These are phyloP conservation scores for Poa annua DNA, from an alignment of 176 grass and related monocot genomes.

Conservation along the genomic window DNA sequence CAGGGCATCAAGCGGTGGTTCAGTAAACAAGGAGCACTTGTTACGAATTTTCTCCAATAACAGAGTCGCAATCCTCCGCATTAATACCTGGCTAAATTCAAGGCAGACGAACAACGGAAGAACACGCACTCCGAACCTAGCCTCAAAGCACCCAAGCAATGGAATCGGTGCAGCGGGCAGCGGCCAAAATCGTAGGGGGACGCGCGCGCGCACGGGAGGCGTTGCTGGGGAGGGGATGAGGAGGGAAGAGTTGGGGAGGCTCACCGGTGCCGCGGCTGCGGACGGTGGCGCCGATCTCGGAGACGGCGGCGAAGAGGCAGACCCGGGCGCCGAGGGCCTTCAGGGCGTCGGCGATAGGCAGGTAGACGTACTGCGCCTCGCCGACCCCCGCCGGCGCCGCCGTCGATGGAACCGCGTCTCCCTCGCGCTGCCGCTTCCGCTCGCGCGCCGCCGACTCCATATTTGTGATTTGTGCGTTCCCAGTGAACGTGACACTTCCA, in stretches of 20 bases:
- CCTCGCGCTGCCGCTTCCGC: conserved; percentile 41
- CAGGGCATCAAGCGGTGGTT: not conserved
- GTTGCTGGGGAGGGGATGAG: not conserved
- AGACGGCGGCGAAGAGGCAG: conserved; percentile 47
- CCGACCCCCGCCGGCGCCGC: not conserved
- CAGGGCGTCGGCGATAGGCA: conserved; percentile 49
- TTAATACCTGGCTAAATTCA: not conserved
- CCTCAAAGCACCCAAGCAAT: not conserved
- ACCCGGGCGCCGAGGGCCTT: conserved; percentile 41
- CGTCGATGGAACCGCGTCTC: conserved; percentile 11
- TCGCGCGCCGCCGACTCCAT: conserved; percentile 4
- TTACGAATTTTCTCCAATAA: not conserved
- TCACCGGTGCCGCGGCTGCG: conserved; percentile 61
- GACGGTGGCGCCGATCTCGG: conserved; percentile 45
- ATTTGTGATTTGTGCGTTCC: not conserved
- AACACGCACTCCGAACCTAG: not conserved
- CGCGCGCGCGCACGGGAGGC: no score
- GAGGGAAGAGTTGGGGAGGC: not conserved
- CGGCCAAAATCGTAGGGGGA: conserved; percentile 11
- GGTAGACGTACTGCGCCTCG: conserved; percentile 43
- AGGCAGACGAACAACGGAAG: not conserved
- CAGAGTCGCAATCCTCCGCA: not conserved
- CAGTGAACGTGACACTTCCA: no score
- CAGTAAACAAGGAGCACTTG: not conserved
- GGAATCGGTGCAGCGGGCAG: not conserved